These are phyloP conservation scores for Malus hybrid DNA, from an alignment of 331 rosid species.

Conservation along the genomic window DNA sequence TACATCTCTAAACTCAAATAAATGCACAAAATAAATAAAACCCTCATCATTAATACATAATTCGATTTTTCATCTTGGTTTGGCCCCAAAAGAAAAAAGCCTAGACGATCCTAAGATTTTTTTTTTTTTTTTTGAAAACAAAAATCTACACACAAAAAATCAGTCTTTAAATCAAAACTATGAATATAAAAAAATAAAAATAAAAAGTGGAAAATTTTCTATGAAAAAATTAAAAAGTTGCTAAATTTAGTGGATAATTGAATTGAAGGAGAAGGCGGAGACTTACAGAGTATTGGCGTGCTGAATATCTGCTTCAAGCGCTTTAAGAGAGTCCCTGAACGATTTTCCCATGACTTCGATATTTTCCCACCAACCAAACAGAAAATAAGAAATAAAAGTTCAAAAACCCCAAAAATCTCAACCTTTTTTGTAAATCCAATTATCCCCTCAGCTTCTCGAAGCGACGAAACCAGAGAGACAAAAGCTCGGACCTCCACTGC, in stretches of 20 bases:
- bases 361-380: constrained; percentile 25
- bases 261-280: constrained; percentile 9
- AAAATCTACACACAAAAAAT: no score
- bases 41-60: neutral
- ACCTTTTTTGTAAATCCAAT: neutral
- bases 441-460: neutral
- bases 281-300: constrained; percentile 81
- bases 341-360: constrained; percentile 55
- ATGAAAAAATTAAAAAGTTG: neutral
- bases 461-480: neutral
- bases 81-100: no score
- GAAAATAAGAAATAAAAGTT: neutral
- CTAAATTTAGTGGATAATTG: neutral
- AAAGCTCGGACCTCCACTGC: constrained; percentile 6
- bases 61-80: no score
- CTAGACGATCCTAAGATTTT: neutral
- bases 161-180: neutral
- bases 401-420: neutral
- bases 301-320: constrained; percentile 92
- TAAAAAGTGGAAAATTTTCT: neutral
- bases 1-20: neutral
- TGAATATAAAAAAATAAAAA: neutral
- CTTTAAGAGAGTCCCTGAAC: constrained; percentile 81
- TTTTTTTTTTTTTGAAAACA: no score
- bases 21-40: neutral